Evolutionary conservation across 306 rosid genomes (phyloP), one percentile per base, ranked within the genome.

Genomic region (Hippophae gyantsensis): DNA sequence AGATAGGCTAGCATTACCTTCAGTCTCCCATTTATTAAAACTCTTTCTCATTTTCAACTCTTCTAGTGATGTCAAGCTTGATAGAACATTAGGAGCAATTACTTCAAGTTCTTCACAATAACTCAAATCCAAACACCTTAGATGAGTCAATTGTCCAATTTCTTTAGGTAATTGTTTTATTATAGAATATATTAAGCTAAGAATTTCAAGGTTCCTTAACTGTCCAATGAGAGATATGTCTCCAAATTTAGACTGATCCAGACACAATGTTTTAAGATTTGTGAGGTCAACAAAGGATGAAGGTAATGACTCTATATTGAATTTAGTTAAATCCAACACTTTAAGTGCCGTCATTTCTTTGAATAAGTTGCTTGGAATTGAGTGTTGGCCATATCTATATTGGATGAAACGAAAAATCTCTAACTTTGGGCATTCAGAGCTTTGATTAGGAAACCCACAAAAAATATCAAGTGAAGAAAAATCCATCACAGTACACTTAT

Each of bases 41-140:
- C 59, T 67, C 50, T 73, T 75, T 60, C 74, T 77, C 82, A 78
- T 67, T 49, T 73, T 67, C 50, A 82, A 40, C 48, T 78, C 84
- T 60, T 71, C 74, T 69, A 82, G 66, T 52, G 25, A 25, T 38
- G 3, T 57, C 64, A 82, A 52, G 7, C 67, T 60, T 32, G 78
- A 70, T 40, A 78, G 5, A 3, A 76, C 49, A 41, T 56, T 46
- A 0, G 60, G 48, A 8, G 73, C 75, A 63, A 78, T 73, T 13
- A 42, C 59, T 65, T 3, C 7, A 56, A 82, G 84, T 58, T 72
- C 53, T 18, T 18, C 23, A 53, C 67, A 69, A 1, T 6, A 2
- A 3, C 52, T 26, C 49, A 69, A 69, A 56, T 69, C 38, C 13
- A 69, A 42, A 27, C 55, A 8, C 10, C 46, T 51, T 5, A 69